Evolutionary conservation across 108 stramenopile genomes (phyloP), one percentile per base, ranked within the genome.

Genomic region (Parmales sp.): DNA sequence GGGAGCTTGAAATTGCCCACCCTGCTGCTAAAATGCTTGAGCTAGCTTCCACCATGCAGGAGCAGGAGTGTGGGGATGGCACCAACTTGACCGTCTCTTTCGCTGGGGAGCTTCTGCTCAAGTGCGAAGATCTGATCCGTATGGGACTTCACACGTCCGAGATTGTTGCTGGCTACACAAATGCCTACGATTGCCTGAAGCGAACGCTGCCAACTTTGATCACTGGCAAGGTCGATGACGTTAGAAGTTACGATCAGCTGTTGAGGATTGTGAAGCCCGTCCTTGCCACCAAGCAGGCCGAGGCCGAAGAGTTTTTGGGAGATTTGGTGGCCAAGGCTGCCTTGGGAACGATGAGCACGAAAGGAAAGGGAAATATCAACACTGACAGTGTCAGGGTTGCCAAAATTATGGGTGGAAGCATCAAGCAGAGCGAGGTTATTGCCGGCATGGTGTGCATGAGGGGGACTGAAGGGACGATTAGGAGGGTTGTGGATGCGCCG

Each of bases 1-100:
- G 81, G 23, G 96, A 98, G 82, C 75, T 99, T 45, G 95, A 96
- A 69, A 90, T 99, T 34, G 84, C 92, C 76, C 98, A 99, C 81
- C 98, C 98, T 26, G 98, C 98, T 2, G 98, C 98, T 20, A 92
- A 92, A 51, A 86, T 99, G 83, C 72, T 99, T 39, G 86, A 83
- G 34, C 54, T 95, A 72, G 96, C 98, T 0, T 84, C 87, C 43
- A 74, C 93, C 73, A 88, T 88, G 85, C 96, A 99, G 81, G 92
- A 97, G 67, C 76, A 79, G 39, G 95, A 91, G 25, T 88, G 90
- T 73, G 96, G 97, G 9, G 97, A 98, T 74, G 92, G 88, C 22
- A 95, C 96, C 60, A 95, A 95, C 68, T 76, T 98, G 69, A 86
- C 85, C 9, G 89, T 99, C 19, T 80, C 80, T 13, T 90, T 99